Percentiles rank a stretch among this genome's conserved stretches.
phyloP scores from a whole-genome alignment of 2,329 filamentous ascomycete genomes.

The Cladosporium sp. region DNA sequence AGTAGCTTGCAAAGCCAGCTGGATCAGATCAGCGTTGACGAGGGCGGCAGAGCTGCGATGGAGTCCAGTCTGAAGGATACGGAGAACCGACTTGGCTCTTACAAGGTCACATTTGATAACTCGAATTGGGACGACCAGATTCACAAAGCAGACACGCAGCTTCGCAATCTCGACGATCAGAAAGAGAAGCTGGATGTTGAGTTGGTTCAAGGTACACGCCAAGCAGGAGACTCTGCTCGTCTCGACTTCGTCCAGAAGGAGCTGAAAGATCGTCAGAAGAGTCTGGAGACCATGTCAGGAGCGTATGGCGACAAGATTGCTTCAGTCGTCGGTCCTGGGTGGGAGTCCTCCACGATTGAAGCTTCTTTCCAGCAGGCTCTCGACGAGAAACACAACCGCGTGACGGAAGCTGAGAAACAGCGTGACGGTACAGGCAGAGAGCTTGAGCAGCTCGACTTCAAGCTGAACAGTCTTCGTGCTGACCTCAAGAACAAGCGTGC shows the following conservation, averaged over 20 bases:
- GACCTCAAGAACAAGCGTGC: slow-evolving; percentile 55
- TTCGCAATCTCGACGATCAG: slow-evolving; percentile 67
- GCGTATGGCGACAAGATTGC: slow-evolving; percentile 71
- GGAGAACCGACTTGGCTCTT: slow-evolving; percentile 56
- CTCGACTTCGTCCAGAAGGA: slow-evolving; percentile 82
- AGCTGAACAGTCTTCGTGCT: slow-evolving; percentile 62
- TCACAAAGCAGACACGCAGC: slow-evolving; percentile 58
- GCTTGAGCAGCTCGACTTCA: slow-evolving; percentile 68
- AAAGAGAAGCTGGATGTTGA: slow-evolving; percentile 72
- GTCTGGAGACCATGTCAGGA: slow-evolving; percentile 70
- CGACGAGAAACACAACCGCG: slow-evolving; percentile 52
- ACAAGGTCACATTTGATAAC: slow-evolving; percentile 59
- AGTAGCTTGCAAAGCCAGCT: slow-evolving; percentile 62
- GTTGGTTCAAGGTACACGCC: slow-evolving; percentile 74
- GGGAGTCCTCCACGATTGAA: slow-evolving; percentile 68
- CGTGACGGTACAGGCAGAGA: slow-evolving; percentile 69
- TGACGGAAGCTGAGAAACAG: slow-evolving; percentile 63
- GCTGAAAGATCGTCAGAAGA: slow-evolving; percentile 65
- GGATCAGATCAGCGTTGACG: slow-evolving; percentile 73
- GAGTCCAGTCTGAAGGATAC: slow-evolving; percentile 70
- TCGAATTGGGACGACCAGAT: slow-evolving; percentile 69
- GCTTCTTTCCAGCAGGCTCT: slow-evolving; percentile 62
- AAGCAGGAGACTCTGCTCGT: slow-evolving; percentile 77
- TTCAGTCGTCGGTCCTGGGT: slow-evolving; percentile 59
- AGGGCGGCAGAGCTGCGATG: slow-evolving; percentile 74